Evolutionary conservation across 129 eudicot genomes (phyloP).

Genomic region (Gnaphalium uliginosum): DNA sequence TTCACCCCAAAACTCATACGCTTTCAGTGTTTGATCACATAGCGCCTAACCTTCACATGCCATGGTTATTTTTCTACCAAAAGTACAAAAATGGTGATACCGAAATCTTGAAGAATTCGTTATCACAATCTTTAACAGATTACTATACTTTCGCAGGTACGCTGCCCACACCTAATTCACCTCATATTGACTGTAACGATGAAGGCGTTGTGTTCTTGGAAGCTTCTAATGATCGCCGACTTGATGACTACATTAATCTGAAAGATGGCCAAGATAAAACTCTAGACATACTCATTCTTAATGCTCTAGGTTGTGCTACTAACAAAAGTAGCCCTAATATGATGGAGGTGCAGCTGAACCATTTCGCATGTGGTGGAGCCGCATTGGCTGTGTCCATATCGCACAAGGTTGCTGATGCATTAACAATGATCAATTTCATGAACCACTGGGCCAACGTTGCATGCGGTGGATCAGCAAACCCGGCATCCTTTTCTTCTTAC

Average conservation of each 20-base stretch:
- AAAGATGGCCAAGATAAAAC: not conserved
- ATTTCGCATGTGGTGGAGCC: not conserved
- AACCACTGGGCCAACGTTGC: not conserved
- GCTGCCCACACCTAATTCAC: not conserved
- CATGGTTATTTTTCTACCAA: not conserved
- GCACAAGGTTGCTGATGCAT: conserved; percentile 3
- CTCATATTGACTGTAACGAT: not conserved
- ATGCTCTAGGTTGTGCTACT: not conserved
- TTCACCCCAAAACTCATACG: not conserved
- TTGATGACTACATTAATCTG: not conserved
- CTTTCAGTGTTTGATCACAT: not conserved
- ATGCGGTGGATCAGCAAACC: not conserved
- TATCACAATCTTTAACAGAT: not conserved
- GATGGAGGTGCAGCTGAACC: not conserved
- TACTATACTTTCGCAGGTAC: not conserved
- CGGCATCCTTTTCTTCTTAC: not conserved
- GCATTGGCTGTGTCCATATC: not conserved
- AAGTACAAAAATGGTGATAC: not conserved
- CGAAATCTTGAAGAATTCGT: not conserved
- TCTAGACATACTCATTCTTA: not conserved
- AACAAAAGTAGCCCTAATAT: not conserved
- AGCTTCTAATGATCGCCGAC: not conserved
- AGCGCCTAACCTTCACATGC: not conserved
- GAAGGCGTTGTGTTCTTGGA: not conserved
- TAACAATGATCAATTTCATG: not conserved